Evolutionary conservation across 208 protist species (phyloP), one percentile per base, ranked within the genome.

Genomic region (Wallacemonas sp.): DNA sequence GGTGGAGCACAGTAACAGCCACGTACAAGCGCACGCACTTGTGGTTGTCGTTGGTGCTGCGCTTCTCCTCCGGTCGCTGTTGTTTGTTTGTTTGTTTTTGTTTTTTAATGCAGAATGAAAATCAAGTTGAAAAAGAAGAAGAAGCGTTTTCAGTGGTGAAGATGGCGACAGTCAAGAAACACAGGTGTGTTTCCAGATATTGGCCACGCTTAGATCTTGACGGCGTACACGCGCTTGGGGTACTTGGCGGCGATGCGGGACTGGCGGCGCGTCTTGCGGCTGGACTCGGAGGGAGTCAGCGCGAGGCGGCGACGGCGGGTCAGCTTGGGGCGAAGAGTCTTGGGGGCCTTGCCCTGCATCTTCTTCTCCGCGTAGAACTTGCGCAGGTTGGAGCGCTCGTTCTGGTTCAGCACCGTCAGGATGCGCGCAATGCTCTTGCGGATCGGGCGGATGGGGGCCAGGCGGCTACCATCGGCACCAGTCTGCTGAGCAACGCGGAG

Each of bases 361-460:
- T 94, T 98, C 77, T 96, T 88, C 41, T 89, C 91, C 57, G 84
- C 78, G 87, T 98, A 99, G 76, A 98, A 90, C 77, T 96, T 93
- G 60, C 93, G 86, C 43, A 99, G 88, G 76, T 96, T 85, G 19
- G 77, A 64, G 75, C 85, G 86, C 86, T 98, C 81, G 55, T 93
- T 98, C 90, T 98, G 87, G 90, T 97, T 99, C 61, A 99, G 89
- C 57, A 99, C 97, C 16, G 98, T 99, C 71, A 98, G 76, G 46
- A 99, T 94, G 73, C 95, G 91, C 21, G 98, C 98, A 67, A 99
- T 97, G 71, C 81, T 92, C 88, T 99, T 99, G 74, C 98, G 93
- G 69, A 98, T 96, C 29, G 95, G 96, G 77, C 94, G 90, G 74
- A 99, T 99, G 76, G 98, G 97, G 62, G 90, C 83, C 21, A 99